Conservation (phyloP, 148 eudicot species). For the Dysphania ambrosioides region DNA sequence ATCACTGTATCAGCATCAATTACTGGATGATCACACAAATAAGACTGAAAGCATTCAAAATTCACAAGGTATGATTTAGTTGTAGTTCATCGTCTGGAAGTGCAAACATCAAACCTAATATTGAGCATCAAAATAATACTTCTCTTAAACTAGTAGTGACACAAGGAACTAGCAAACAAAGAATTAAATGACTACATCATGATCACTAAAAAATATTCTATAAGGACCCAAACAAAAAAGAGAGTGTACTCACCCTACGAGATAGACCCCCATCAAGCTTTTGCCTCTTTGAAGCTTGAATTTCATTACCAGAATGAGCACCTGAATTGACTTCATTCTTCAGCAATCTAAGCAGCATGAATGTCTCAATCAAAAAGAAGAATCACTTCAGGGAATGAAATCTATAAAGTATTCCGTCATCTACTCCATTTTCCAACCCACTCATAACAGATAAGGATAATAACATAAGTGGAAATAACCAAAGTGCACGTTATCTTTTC, state of each 20-base stretch:
- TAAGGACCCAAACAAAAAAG: not conserved
- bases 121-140: not conserved
- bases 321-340: conserved; percentile 28
- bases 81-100: not conserved
- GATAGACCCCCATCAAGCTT: conserved; percentile 52
- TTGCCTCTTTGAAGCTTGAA: conserved; percentile 94
- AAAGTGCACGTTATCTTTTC: not conserved
- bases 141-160: not conserved
- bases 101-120: not conserved
- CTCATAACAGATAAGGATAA: not conserved
- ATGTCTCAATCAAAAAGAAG: not conserved
- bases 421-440: not conserved
- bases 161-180: not conserved
- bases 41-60: not conserved
- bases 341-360: conserved; percentile 37
- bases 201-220: not conserved
- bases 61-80: not conserved
- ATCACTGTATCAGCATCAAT: not conserved
- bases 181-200: not conserved
- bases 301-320: conserved; percentile 47
- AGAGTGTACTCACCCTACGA: conserved; percentile 25
- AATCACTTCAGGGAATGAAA: not conserved
- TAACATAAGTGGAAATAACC: not conserved
- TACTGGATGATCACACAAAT: not conserved
- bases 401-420: not conserved